Conservation (phyloP, 2,329 filamentous ascomycete genomes). For the Lachnellula willkommii region DNA sequence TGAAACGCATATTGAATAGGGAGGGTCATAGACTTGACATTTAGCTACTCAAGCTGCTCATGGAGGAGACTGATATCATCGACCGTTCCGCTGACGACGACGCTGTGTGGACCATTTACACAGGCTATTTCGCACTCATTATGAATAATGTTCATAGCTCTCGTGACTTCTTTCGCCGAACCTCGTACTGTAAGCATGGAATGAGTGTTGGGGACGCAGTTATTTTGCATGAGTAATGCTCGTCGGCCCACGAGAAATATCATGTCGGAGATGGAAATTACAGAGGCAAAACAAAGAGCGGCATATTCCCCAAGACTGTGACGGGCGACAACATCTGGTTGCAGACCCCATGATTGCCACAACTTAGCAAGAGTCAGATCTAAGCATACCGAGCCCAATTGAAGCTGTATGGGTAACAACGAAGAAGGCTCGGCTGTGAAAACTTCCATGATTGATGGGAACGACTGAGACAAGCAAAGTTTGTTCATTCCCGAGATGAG, state of each 20-base stretch:
- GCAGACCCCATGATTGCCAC: constrained; percentile 50
- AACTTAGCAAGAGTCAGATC: constrained; percentile 41
- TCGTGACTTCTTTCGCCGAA: constrained; percentile 48
- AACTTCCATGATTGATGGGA: constrained; percentile 24
- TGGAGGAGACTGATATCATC: too few relatives aligned
- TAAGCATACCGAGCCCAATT: constrained; percentile 36
- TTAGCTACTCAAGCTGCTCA: too few relatives aligned
- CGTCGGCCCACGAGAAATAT: constrained; percentile 65
- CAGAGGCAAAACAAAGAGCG: constrained; percentile 63
- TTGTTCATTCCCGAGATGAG: constrained; percentile 2
- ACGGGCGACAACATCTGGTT: constrained; percentile 49
- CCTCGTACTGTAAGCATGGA: constrained; percentile 54
- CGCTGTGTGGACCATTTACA: constrained; percentile 56
- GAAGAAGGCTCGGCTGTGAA: constrained; percentile 46
- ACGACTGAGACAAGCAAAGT: background rate
- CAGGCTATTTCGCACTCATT: constrained; percentile 51
- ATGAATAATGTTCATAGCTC: constrained; percentile 37
- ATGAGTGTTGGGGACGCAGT: constrained; percentile 61
- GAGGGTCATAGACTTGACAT: too few relatives aligned
- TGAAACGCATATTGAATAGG: too few relatives aligned
- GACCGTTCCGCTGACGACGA: too few relatives aligned
- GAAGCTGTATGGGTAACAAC: constrained; percentile 46
- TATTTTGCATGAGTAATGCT: constrained; percentile 57
- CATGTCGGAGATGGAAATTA: constrained; percentile 65
- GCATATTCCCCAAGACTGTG: constrained; percentile 69